Evolutionary conservation across 257 asterid genomes (phyloP).

Genomic region (Solanum sejunctum): DNA sequence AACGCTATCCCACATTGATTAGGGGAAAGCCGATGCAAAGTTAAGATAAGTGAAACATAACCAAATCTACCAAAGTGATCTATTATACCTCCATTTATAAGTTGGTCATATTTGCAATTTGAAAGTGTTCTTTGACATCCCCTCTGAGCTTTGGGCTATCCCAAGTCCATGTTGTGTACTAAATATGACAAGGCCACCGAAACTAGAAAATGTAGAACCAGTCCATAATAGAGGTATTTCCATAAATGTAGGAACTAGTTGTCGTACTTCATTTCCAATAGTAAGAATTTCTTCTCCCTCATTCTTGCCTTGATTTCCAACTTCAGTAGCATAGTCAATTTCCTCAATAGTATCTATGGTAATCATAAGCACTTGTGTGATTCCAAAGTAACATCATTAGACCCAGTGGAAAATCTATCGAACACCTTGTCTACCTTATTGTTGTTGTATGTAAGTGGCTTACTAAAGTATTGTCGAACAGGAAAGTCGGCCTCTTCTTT

Average conservation of each 20-base stretch:
- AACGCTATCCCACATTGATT: neutral
- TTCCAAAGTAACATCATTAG: neutral
- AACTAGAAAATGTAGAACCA: neutral
- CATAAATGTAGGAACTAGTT: neutral
- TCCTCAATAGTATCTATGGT: neutral
- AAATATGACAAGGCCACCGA: neutral
- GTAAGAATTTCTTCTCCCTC: neutral
- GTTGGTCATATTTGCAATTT: neutral
- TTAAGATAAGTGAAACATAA: neutral
- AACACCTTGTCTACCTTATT: neutral
- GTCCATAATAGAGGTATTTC: neutral
- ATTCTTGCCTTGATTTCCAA: neutral
- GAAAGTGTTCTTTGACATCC: neutral
- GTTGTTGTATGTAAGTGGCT: neutral
- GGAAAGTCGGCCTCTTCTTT: neutral
- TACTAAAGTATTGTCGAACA: neutral
- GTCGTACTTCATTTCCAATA: neutral
- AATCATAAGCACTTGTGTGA: neutral
- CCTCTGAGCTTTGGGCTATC: neutral
- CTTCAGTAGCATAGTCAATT: neutral
- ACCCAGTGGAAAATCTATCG: neutral
- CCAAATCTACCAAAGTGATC: neutral
- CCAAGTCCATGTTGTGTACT: neutral
- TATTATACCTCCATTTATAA: neutral
- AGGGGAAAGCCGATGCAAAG: neutral